These are phyloP conservation scores for Apophysomyces elegans DNA, from an alignment of 371 early-diverging fungal species.

Conservation along the genomic window DNA sequence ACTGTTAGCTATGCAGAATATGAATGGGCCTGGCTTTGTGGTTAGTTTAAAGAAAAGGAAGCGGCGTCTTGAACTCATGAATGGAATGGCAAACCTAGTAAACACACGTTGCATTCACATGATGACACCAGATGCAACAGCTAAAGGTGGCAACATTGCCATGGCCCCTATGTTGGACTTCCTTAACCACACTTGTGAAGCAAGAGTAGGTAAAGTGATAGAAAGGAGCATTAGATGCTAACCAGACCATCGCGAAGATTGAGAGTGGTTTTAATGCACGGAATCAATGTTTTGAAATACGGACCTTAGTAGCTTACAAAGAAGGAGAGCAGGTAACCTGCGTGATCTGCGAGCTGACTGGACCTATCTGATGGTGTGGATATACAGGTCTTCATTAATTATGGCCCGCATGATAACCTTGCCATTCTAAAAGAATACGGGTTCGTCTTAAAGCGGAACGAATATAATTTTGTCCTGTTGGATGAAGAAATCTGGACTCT, in stretches of 20 bases:
- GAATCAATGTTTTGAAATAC: constrained; percentile 60
- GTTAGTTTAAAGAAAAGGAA: constrained; percentile 29
- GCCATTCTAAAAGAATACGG: constrained; percentile 67
- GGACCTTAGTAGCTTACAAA: constrained; percentile 56
- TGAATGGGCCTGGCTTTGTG: constrained; percentile 69
- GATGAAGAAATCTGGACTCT: constrained; percentile 54
- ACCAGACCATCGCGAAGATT: constrained; percentile 32
- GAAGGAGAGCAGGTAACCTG: constrained; percentile 55
- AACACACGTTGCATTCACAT: constrained; percentile 69
- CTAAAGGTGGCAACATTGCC: constrained; percentile 56
- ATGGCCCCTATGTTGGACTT: constrained; percentile 68
- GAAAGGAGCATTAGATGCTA: not conserved
- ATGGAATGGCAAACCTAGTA: constrained; percentile 29
- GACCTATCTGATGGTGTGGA: not conserved
- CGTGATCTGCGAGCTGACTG: not conserved
- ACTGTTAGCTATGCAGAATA: constrained; percentile 49
- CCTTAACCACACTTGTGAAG: constrained; percentile 63
- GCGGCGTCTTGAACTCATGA: not conserved
- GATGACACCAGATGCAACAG: constrained; percentile 44
- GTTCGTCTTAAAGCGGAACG: constrained; percentile 55
- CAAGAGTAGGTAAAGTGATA: constrained; percentile 36
- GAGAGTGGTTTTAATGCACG: constrained; percentile 56
- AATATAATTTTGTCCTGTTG: constrained; percentile 54
- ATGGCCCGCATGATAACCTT: constrained; percentile 63
- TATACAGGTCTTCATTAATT: constrained; percentile 55